phyloP scores from a whole-genome alignment of 345 rosid species.

The Cardamine resedifolia region DNA sequence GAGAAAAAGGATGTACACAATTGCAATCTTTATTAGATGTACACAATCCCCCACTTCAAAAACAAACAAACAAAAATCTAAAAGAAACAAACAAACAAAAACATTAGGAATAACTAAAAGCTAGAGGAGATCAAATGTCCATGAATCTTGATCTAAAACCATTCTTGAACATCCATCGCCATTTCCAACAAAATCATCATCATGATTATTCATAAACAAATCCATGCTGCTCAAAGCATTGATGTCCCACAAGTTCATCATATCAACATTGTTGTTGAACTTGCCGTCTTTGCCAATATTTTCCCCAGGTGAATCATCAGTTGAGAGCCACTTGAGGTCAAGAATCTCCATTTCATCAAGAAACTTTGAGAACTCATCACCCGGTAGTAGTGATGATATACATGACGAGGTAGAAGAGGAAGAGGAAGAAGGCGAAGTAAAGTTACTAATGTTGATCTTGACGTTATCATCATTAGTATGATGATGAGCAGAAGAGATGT shows the following conservation, averaged over 20 bases:
- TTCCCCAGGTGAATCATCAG: constrained; percentile 17
- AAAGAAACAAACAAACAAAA: not conserved
- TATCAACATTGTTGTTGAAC: constrained; percentile 31
- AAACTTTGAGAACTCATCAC: constrained; percentile 38
- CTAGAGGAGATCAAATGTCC: constrained; percentile 32
- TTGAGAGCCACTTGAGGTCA: constrained; percentile 34
- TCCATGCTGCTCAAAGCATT: constrained; percentile 66
- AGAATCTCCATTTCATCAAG: constrained; percentile 36
- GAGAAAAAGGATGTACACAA: constrained; percentile 11
- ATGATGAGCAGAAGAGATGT: constrained; percentile 30
- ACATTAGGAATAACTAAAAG: not conserved
- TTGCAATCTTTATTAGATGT: constrained; percentile 32
- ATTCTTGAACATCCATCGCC: constrained; percentile 31
- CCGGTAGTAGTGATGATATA: constrained; percentile 18
- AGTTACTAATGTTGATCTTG: constrained; percentile 19
- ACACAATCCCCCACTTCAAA: not conserved
- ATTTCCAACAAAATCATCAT: constrained; percentile 35
- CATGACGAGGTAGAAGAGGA: constrained; percentile 31
- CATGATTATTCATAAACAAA: constrained; percentile 40
- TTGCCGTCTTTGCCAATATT: constrained; percentile 12
- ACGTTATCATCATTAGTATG: constrained; percentile 40
- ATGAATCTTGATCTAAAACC: constrained; percentile 38
- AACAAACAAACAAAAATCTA: not conserved
- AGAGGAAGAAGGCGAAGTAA: constrained; percentile 32
- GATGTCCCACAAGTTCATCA: constrained; percentile 50